These are phyloP conservation scores for Cylindrodendrum hubeiense DNA, from an alignment of 2,329 filamentous ascomycete species.

Conservation along the genomic window DNA sequence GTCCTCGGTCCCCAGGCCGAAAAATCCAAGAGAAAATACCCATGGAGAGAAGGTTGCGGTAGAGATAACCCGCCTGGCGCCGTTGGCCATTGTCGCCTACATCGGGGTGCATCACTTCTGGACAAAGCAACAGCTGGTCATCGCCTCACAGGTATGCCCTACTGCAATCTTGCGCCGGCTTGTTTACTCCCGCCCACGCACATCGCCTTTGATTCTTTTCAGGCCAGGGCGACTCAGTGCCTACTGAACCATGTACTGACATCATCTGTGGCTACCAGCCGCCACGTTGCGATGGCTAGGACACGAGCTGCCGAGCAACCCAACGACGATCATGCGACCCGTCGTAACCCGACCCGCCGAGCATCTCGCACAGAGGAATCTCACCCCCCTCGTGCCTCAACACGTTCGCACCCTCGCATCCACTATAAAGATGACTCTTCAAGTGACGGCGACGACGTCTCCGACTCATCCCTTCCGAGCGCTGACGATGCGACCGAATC, in stretches of 20 bases:
- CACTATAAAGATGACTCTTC: constrained; percentile 28
- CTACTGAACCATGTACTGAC: constrained; percentile 17
- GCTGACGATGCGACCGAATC: constrained; percentile 13
- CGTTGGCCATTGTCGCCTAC: not conserved
- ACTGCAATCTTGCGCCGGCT: constrained; percentile 29
- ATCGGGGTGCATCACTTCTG: constrained; percentile 2
- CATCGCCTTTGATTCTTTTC: not conserved
- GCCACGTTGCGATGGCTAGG: constrained; percentile 41
- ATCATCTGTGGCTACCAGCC: constrained; percentile 5
- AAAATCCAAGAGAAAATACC: not conserved
- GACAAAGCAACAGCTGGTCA: constrained; percentile 8
- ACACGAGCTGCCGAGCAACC: constrained; percentile 42
- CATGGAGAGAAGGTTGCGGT: not conserved
- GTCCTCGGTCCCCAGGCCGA: not conserved
- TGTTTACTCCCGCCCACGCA: not conserved
- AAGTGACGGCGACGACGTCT: constrained; percentile 24
- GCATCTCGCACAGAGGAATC: constrained; percentile 25
- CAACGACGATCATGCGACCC: constrained; percentile 21
- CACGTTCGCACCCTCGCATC: constrained; percentile 28
- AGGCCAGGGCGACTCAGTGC: not conserved
- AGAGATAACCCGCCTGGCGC: not conserved
- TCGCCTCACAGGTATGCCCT: constrained; percentile 31
- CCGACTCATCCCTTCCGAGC: constrained; percentile 27
- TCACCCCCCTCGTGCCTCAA: constrained; percentile 28
- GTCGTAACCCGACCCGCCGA: constrained; percentile 43